A percentile compares a stretch with the other conserved stretches of the same genome.
Evolutionary conservation across 805 yeast species (phyloP).

Genomic region (Pichia scutulata): DNA sequence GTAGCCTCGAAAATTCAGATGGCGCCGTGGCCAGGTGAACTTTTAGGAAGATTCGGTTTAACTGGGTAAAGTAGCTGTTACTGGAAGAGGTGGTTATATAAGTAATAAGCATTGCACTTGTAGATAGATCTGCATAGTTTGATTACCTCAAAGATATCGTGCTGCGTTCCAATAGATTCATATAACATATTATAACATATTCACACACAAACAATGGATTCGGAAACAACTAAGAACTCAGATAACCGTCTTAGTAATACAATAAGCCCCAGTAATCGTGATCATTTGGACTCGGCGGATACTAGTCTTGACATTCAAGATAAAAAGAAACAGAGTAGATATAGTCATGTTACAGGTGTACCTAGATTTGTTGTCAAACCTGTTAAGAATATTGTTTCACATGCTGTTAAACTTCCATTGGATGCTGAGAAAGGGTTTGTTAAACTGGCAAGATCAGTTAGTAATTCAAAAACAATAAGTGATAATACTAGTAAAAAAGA

Average conservation of each 20-base stretch:
- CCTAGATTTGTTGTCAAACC: not conserved
- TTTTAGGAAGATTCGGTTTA: too few relatives aligned
- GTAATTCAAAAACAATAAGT: not conserved
- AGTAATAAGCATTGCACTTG: too few relatives aligned
- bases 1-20: not conserved
- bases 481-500: too few relatives aligned
- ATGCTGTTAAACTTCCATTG: not conserved
- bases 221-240: not conserved
- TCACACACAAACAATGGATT: not conserved
- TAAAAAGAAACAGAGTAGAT: not conserved
- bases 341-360: not conserved
- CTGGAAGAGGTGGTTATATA: too few relatives aligned
- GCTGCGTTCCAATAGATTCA: too few relatives aligned
- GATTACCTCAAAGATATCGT: too few relatives aligned
- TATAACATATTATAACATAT: too few relatives aligned
- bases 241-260: not conserved
- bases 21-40: not conserved
- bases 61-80: too few relatives aligned
- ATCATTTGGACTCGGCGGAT: not conserved
- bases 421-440: not conserved
- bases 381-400: not conserved
- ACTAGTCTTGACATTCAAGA: not conserved
- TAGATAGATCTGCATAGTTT: not conserved
- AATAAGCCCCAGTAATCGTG: not conserved
- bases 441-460: not conserved